These are phyloP conservation scores for Pseudocercospora musae DNA, from an alignment of 2,329 filamentous ascomycete genomes.

Conservation along the genomic window DNA sequence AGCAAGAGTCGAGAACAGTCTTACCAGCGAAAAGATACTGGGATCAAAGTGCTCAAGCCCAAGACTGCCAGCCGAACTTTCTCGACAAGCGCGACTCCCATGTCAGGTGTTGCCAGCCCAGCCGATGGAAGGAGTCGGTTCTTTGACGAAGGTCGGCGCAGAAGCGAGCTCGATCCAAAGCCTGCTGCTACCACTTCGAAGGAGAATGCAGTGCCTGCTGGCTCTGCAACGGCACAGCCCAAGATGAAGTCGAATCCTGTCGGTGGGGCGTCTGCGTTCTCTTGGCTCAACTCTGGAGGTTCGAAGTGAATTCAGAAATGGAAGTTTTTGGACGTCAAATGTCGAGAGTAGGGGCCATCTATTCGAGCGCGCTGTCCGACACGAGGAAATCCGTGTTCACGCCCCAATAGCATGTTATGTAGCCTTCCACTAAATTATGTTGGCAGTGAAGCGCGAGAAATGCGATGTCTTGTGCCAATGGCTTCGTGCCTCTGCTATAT, in stretches of 20 bases:
- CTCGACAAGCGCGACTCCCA: conserved; percentile 36
- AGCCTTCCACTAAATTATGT: not conserved
- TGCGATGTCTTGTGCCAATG: too few relatives aligned
- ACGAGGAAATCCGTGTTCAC: not conserved
- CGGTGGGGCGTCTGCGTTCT: conserved; percentile 88
- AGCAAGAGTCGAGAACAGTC: conserved; percentile 55
- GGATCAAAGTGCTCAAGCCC: conserved; percentile 89
- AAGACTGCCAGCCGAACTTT: conserved; percentile 59
- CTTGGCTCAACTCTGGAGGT: conserved; percentile 62
- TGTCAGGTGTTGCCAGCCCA: conserved; percentile 21
- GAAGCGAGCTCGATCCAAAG: conserved; percentile 19
- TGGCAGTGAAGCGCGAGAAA: not conserved
- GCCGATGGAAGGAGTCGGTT: conserved; percentile 43
- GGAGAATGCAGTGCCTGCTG: conserved; percentile 31
- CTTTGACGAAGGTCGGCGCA: conserved; percentile 48
- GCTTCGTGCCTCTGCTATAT: too few relatives aligned
- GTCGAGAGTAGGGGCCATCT: not conserved
- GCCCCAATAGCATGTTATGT: not conserved
- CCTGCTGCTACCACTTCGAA: conserved; percentile 27
- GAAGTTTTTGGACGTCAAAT: not conserved
- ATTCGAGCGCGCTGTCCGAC: not conserved
- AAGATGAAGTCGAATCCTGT: conserved; percentile 67
- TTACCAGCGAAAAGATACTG: conserved; percentile 67
- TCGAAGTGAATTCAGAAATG: not conserved
- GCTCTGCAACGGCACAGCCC: conserved; percentile 9